phyloP scores from a whole-genome alignment of 1,284 basidiomycete species.

The Naganishia cerealis region DNA sequence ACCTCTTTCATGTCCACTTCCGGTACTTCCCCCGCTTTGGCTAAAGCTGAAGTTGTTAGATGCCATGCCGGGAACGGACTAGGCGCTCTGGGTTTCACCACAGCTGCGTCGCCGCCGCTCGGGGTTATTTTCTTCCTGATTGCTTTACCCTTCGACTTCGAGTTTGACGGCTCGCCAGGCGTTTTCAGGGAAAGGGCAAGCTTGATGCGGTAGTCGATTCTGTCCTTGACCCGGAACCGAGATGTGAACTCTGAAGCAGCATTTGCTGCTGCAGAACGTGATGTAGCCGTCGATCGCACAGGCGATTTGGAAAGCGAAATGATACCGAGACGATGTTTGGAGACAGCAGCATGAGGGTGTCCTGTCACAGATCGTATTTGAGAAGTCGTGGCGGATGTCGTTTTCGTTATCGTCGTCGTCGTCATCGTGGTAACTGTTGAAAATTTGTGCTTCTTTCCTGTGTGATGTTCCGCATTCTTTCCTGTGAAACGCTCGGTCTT shows the following conservation, averaged over 20 bases:
- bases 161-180: not conserved
- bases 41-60: conserved; percentile 4
- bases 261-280: not conserved
- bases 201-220: conserved; percentile 15
- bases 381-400: not conserved
- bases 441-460: not conserved
- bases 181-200: not conserved
- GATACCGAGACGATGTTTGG: not conserved
- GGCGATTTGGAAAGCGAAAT: not conserved
- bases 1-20: conserved; percentile 6
- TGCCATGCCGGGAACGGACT: conserved; percentile 29
- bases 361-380: not conserved
- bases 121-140: conserved; percentile 11
- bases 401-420: not conserved
- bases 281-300: not conserved
- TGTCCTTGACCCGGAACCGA: conserved; percentile 3
- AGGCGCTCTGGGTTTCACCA: conserved; percentile 1
- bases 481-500: not conserved
- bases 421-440: not conserved
- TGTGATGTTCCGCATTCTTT: not conserved
- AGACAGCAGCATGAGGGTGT: not conserved
- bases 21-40: conserved; percentile 3
- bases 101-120: conserved; percentile 1
- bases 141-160: conserved; percentile 13
- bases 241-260: not conserved